Conservation (phyloP, 371 early-diverging fungal species). For the Mortierella sp. region DNA sequence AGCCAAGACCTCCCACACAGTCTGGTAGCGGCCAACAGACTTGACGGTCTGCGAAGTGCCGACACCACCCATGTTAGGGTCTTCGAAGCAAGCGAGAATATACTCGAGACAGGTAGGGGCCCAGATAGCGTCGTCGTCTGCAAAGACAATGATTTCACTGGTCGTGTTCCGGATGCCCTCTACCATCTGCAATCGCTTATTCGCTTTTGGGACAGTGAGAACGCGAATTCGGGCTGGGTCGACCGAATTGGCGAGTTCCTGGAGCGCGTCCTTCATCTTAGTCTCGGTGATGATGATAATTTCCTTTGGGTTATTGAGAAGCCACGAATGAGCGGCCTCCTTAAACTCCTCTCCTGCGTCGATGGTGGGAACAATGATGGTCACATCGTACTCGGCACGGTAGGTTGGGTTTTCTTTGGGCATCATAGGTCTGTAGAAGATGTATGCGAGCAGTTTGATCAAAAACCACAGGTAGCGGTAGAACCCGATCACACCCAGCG, state of each 20-base stretch:
- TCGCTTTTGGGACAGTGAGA: conserved; percentile 63
- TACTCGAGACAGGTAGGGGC: conserved; percentile 68
- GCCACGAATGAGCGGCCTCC: conserved; percentile 72
- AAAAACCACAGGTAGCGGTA: conserved; percentile 78
- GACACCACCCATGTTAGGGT: conserved; percentile 76
- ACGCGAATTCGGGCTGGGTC: conserved; percentile 59
- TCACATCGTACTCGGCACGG: conserved; percentile 66
- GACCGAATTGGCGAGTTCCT: conserved; percentile 56
- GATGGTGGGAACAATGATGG: conserved; percentile 79
- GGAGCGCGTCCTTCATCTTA: conserved; percentile 59
- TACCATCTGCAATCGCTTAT: conserved; percentile 78
- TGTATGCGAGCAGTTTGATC: conserved; percentile 65
- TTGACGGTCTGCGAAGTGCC: conserved; percentile 77
- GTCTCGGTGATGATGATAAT: conserved; percentile 67
- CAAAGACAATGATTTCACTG: conserved; percentile 75
- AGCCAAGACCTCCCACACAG: conserved; percentile 77
- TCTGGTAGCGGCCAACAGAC: conserved; percentile 65
- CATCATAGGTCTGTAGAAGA: conserved; percentile 61
- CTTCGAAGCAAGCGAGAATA: conserved; percentile 79
- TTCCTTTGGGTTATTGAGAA: conserved; percentile 70
- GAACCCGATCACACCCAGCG: conserved; percentile 76
- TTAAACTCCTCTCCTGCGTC: conserved; percentile 79
- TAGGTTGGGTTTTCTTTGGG: conserved; percentile 64
- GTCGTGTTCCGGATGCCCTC: conserved; percentile 69
- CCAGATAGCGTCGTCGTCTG: conserved; percentile 81